Evolutionary conservation across 2,329 filamentous ascomycete genomes (phyloP).

Genomic region (Ascosphaera pollenicola): DNA sequence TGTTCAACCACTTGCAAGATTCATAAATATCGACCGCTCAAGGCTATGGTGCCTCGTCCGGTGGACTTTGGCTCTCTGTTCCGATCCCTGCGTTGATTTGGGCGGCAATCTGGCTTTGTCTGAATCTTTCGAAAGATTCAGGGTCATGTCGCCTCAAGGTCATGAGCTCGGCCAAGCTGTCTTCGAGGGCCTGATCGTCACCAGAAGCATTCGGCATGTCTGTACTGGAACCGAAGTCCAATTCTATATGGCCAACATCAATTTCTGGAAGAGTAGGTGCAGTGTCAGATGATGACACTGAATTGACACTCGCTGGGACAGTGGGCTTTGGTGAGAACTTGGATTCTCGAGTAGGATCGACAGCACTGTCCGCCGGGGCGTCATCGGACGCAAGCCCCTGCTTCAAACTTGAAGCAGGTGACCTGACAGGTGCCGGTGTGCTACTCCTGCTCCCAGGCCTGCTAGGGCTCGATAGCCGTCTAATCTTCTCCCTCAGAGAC

Average conservation of each 20-base stretch:
- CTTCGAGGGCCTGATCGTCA: slow-evolving; percentile 14
- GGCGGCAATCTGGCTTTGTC: slow-evolving; percentile 23
- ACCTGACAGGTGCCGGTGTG: background rate
- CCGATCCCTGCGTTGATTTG: slow-evolving; percentile 21
- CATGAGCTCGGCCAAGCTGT: slow-evolving; percentile 24
- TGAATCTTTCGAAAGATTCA: slow-evolving; percentile 22
- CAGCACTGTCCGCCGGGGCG: no score
- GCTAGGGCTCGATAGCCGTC: slow-evolving; percentile 4
- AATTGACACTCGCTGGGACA: background rate
- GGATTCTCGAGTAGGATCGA: no score
- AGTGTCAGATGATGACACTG: background rate
- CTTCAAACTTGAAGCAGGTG: background rate
- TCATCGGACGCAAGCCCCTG: background rate
- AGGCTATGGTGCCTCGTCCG: background rate
- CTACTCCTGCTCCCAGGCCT: background rate
- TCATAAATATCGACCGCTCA: no score
- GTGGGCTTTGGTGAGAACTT: background rate
- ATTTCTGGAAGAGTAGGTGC: background rate
- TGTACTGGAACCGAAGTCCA: background rate
- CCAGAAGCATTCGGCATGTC: slow-evolving; percentile 2
- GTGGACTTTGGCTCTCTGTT: background rate
- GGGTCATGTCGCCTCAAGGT: slow-evolving; percentile 20
- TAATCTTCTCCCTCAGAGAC: slow-evolving; percentile 16
- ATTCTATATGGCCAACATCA: background rate
- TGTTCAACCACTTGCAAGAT: no score